A percentile compares a stretch with the other conserved stretches of the same genome.
Evolutionary conservation across 345 rosid species (phyloP).

Genomic region (Eucalyptus marginata): DNA sequence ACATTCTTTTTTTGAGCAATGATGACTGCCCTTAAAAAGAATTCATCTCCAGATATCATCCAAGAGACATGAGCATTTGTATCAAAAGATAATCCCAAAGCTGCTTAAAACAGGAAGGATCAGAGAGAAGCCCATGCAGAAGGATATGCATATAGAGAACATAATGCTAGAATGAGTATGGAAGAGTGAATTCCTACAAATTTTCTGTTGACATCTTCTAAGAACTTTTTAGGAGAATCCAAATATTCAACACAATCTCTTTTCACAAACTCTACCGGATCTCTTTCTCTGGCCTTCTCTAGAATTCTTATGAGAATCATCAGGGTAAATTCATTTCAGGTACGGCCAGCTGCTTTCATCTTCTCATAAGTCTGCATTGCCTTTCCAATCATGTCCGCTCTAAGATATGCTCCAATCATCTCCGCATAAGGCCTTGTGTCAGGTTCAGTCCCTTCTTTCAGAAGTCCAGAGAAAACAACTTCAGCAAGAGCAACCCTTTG

Average conservation of each 20-base stretch:
- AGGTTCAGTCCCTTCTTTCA: slow-evolving; percentile 27
- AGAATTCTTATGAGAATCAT: slow-evolving; percentile 44
- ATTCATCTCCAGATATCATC: neutral
- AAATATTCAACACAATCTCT: slow-evolving; percentile 26
- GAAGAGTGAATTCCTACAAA: slow-evolving; percentile 5
- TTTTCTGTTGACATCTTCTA: slow-evolving; percentile 20
- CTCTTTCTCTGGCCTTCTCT: slow-evolving; percentile 28
- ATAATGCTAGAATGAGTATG: neutral
- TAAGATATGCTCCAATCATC: slow-evolving; percentile 43
- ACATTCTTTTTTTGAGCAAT: neutral
- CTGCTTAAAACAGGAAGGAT: neutral
- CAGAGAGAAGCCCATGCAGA: neutral
- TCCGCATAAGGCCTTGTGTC: slow-evolving; percentile 39
- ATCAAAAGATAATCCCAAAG: neutral
- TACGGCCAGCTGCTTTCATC: slow-evolving; percentile 31
- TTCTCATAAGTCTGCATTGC: slow-evolving; percentile 27
- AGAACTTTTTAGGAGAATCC: slow-evolving; percentile 35
- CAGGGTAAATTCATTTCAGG: slow-evolving; percentile 8
- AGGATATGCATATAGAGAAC: neutral
- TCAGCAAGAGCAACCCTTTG: slow-evolving; percentile 26
- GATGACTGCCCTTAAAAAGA: neutral
- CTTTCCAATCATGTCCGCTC: slow-evolving; percentile 27
- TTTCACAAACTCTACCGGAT: slow-evolving; percentile 21
- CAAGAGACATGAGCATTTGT: neutral
- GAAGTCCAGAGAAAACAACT: slow-evolving; percentile 14